Base-by-base conservation (phyloP, 768 basidiomycete species). In the Kwoniella dejecticola region DNA sequence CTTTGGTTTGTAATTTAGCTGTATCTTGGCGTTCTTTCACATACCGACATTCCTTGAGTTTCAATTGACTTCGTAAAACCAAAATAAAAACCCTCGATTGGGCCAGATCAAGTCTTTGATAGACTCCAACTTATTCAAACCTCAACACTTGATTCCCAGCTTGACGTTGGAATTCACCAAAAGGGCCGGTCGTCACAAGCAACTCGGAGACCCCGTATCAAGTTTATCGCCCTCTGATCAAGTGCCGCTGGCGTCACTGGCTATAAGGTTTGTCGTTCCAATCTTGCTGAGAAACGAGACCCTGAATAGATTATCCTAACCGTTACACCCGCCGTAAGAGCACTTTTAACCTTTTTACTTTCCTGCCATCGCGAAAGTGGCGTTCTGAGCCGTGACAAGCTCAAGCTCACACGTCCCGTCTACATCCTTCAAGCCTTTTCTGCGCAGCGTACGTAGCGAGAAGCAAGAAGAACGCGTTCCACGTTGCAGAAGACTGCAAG, bases 221-320 rank as follows among this genome's bases (percentile, higher is more conserved):
- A 29, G 15, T n/a, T 21, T 36, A 36, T 21, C 15, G 11, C 26
- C 19, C 31, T 40, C 41, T 42, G 11, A 5, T 42, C 29, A 30
- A 57, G 56, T 46, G 56, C 56, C 56, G 56, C 56, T 57, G 56
- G 56, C 56, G 56, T 57, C 46, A 47, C 56, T 46, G 33, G 17
- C 19, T 13, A 31, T 19, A 57, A 57, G 56, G 45, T 57, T 57
- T 33, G 56, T 40, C 21, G 44, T 56, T 56, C 44, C 56, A 57
- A 57, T 48, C 45, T 57, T 46, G 30, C 7, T 17, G 27, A 19
- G 5, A 6, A 7, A n/a, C 41, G 19, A 26, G 33, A 30, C 46
- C 45, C 24, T 29, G 29, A 31, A 21, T 40, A 41, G 19, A 24
- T 26, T 46, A 36, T 7, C 33, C 33, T 19, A 26, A 57, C 56